A percentile compares a stretch with the other conserved stretches of the same genome.
Conservation (phyloP, 2,329 filamentous ascomycete genomes). For the Parastagonospora nodorum region DNA sequence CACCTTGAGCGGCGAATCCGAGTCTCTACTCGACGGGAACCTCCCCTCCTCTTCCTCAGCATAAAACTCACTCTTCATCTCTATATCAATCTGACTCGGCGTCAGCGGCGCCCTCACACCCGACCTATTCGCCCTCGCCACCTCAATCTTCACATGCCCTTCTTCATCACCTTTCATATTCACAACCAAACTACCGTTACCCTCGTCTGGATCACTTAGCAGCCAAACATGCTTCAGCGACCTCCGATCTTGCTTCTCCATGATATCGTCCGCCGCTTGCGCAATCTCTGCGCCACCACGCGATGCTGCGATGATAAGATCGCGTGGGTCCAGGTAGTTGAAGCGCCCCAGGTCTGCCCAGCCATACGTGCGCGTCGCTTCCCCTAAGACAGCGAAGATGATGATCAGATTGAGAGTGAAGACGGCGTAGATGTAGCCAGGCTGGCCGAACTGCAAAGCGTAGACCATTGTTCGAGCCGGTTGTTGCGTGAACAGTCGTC, state of each 20-base stretch:
- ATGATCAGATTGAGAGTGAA: slow-evolving; percentile 33
- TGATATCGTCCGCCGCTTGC: slow-evolving; percentile 22
- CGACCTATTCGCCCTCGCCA: slow-evolving; percentile 6
- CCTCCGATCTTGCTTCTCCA: slow-evolving; percentile 13
- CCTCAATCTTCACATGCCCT: slow-evolving; percentile 25
- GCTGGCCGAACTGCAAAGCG: slow-evolving; percentile 31
- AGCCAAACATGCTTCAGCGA: slow-evolving; percentile 26
- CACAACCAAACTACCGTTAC: slow-evolving; percentile 27
- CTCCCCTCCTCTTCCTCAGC: slow-evolving; percentile 1
- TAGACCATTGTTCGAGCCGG: slow-evolving; percentile 20
- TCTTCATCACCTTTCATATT: slow-evolving; percentile 22
- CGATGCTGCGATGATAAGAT: slow-evolving; percentile 34
- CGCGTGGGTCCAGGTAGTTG: slow-evolving; percentile 36
- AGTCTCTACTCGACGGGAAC: neutral
- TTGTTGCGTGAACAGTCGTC: slow-evolving; percentile 14
- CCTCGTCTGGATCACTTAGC: slow-evolving; percentile 30
- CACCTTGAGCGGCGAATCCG: slow-evolving; percentile 5
- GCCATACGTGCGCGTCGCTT: slow-evolving; percentile 27
- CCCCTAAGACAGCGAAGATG: slow-evolving; percentile 27
- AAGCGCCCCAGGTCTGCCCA: slow-evolving; percentile 31
- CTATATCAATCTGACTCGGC: slow-evolving; percentile 6
- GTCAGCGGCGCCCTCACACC: slow-evolving; percentile 1
- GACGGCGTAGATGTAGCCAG: slow-evolving; percentile 35
- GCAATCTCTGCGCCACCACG: slow-evolving; percentile 26
- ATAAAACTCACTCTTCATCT: slow-evolving; percentile 4